A percentile compares a stretch with the other conserved stretches of the same genome.
Evolutionary conservation across 163 green algal genomes (phyloP).

Genomic region (Scenedesmus sp.): DNA sequence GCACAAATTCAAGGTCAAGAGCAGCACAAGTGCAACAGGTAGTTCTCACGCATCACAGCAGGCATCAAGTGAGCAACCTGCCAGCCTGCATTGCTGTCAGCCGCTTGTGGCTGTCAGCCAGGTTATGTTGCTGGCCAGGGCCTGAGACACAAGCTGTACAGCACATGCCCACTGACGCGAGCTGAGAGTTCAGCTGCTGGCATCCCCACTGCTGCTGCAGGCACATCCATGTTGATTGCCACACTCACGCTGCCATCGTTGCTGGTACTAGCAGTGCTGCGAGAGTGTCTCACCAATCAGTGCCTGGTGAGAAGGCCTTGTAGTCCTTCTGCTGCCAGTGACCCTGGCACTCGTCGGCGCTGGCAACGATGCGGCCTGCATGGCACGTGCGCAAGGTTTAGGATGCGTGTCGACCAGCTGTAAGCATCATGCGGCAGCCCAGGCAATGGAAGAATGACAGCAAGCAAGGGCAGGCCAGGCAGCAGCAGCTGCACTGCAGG

Average conservation of each 20-base stretch:
- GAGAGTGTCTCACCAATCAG: slow-evolving; percentile 70
- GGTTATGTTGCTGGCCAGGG: too few relatives aligned
- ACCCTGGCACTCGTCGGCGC: slow-evolving; percentile 71
- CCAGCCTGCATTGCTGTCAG: too few relatives aligned
- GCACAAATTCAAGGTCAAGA: too few relatives aligned
- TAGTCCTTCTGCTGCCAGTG: slow-evolving; percentile 94
- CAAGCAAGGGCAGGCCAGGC: not conserved
- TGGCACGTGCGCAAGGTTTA: not conserved
- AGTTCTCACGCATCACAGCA: too few relatives aligned
- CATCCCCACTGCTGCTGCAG: not conserved
- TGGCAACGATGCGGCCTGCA: slow-evolving; percentile 73
- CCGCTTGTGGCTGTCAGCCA: too few relatives aligned
- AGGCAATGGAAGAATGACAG: not conserved
- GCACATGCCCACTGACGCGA: too few relatives aligned
- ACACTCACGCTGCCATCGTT: not conserved
- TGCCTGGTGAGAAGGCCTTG: slow-evolving; percentile 84
- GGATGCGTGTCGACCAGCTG: not conserved
- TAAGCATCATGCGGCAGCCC: not conserved
- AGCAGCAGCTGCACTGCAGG: not conserved
- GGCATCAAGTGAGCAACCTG: too few relatives aligned
- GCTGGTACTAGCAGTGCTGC: not conserved
- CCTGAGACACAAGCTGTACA: too few relatives aligned
- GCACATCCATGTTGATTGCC: too few relatives aligned
- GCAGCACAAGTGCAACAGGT: too few relatives aligned
- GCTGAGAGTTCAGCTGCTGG: too few relatives aligned